Base-by-base conservation (phyloP, 2,329 filamentous ascomycete genomes). In the Madurella mycetomatis region DNA sequence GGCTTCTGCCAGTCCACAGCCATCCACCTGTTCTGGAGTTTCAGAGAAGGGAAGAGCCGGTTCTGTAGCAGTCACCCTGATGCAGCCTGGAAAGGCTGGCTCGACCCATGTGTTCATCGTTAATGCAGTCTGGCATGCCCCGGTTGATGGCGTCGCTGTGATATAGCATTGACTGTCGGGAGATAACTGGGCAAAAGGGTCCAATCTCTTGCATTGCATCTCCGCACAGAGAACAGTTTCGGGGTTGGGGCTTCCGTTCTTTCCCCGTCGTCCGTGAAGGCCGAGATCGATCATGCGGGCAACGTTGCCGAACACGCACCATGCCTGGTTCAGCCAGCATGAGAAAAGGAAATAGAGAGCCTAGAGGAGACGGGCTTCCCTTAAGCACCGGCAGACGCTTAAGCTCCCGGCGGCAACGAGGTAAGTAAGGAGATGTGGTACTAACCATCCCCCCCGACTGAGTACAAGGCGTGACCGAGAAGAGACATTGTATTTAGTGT, bases 141-240 rank as follows among this genome's bases (percentile, higher is more conserved):
- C 85, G 81, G 56, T 86, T 83, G 48, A 86, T 84, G 51, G 85
- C 82, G 43, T 85, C 82, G 46, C 86, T 81, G 54, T 83, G 47
- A 86, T 81, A 1, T 82, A 75, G 15, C 79, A 69, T 56, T 87
- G 86, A 48, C 80, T 83, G 62, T 87, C 83, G 3, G 68, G 13
- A 76, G 80, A 62, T 86, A 87, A 0, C 81, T 79, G 32, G 79
- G 81, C 84, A 84, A 87, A 49, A 87, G 86, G 0, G 82, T 73
- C 1, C 73, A 64, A 64, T 18, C 69, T 67, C 1, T 73, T 68
- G 48, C 70, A 73, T 52, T 76, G 71, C 0, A 67, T 51, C 34
- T 73, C 70, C 18, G 74, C 58, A n/a, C 68, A 62, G 4, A 19
- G 13, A 15, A 45, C 31, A 9, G 57, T 50, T 17, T 60, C 53